phyloP scores from a whole-genome alignment of 2,329 filamentous ascomycete genomes.

The Epichloe hybrida region DNA sequence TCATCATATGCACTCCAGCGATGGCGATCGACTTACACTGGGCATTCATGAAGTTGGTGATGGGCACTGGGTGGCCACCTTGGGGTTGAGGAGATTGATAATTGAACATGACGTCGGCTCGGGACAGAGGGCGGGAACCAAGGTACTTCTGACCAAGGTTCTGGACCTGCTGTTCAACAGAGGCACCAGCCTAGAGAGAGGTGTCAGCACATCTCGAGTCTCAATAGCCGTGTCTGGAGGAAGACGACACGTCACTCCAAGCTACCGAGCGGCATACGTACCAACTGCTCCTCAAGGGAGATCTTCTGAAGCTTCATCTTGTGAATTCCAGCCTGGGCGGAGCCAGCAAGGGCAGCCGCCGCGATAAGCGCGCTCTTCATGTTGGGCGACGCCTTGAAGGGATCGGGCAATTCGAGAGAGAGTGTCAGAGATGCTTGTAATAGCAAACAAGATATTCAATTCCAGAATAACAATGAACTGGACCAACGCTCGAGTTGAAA shows the following conservation, averaged over 20 bases:
- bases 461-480: not conserved
- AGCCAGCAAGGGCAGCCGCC: slow-evolving; percentile 68
- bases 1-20: not conserved
- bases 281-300: slow-evolving; percentile 80
- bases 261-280: slow-evolving; percentile 32
- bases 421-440: not conserved
- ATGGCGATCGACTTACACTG: slow-evolving; percentile 57
- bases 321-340: slow-evolving; percentile 75
- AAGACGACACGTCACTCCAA: not conserved
- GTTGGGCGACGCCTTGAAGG: slow-evolving; percentile 23
- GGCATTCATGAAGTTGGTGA: slow-evolving; percentile 96
- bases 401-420: too few species aligned
- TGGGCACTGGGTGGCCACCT: slow-evolving; percentile 65
- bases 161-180: slow-evolving; percentile 68
- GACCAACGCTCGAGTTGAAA: not conserved
- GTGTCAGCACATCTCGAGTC: slow-evolving; percentile 2
- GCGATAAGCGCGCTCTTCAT: slow-evolving; percentile 83
- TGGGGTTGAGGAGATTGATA: slow-evolving; percentile 53
- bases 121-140: slow-evolving; percentile 54
- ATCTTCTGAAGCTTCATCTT: slow-evolving; percentile 98
- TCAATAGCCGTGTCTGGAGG: slow-evolving; percentile 1
- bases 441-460: not conserved
- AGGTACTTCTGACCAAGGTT: slow-evolving; percentile 94
- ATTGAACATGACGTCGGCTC: slow-evolving; percentile 68
- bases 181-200: slow-evolving; percentile 49